phyloP scores from a whole-genome alignment of 2,329 filamentous ascomycete genomes.

The Alternaria ethzedia region DNA sequence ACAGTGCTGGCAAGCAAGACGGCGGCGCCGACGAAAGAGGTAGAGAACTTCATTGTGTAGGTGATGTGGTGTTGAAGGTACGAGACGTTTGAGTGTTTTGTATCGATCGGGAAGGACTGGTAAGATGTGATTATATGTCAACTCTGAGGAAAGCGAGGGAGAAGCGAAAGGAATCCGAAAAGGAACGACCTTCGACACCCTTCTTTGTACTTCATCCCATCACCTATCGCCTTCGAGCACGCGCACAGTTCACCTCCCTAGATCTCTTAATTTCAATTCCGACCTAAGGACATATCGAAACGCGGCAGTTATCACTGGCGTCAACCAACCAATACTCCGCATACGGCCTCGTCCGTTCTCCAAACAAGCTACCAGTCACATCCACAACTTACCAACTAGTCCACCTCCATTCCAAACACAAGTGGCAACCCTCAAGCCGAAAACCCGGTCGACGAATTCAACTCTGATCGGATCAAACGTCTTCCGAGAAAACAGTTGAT shows the following conservation, averaged over 20 bases:
- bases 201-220: neutral
- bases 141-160: neutral
- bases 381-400: neutral
- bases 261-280: neutral
- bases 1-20: slow-evolving; percentile 2
- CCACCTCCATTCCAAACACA: neutral
- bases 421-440: neutral
- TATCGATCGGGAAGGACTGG: neutral
- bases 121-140: neutral
- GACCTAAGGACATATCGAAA: neutral
- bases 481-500: neutral
- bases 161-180: neutral
- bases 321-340: neutral
- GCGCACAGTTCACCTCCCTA: neutral
- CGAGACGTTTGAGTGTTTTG: neutral
- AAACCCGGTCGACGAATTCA: neutral
- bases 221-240: neutral
- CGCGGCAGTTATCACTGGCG: neutral
- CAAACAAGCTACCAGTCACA: neutral
- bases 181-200: neutral
- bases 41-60: slow-evolving; percentile 1
- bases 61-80: neutral
- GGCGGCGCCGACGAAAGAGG: neutral
- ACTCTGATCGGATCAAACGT: neutral
- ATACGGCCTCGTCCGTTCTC: neutral